Base-by-base conservation (phyloP, 257 asterid genomes). In the Salvia splendens region DNA sequence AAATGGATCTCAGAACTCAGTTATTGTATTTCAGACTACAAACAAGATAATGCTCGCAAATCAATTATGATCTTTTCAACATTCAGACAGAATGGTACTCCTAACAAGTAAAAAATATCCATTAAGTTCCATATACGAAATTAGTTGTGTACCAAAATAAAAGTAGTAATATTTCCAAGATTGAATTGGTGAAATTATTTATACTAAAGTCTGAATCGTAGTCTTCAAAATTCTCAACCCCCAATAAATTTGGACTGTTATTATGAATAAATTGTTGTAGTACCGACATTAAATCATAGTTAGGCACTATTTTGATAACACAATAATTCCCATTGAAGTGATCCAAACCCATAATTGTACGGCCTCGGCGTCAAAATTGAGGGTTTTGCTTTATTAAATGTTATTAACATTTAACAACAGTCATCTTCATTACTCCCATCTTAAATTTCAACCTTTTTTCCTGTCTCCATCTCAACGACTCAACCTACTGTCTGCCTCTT, bases 381-480 rank as follows among this genome's bases (percentile, higher is more conserved):
- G 45, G 42, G 3, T 24, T 17, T 54, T 54, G 11, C 1, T 41
- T 54, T 9, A 42, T 15, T 8, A 16, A 32, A 56, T 6, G 30
- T 24, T 24, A 24, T 24, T 1, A 24, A 24, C 30, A 24, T 24
- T 24, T 24, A 47, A 58, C 14, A 38, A 46, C 33, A 36, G 57
- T 69, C 35, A 20, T 49, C 54, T 73, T 71, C 45, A 49, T 65
- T 24, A 68, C 47, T 53, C 73, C 65, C 43, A 56, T 72, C 80
- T 81, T 56, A 70, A 50, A 74, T 57, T 73, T 76, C 54, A 45
- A 79, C 78, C 74, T 76, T 78, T 78, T 86, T 72, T 68, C 61
- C 73, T 80, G 91, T 81, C 91, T 78, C 82, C 80, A 76, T 86
- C 89, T 71, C 80, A 74, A 73, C 80, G 74, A 84, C 89, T 71